Evolutionary conservation across 2,329 filamentous ascomycete genomes (phyloP), one percentile per base, ranked within the genome.

Genomic region (Penicillium sp.): DNA sequence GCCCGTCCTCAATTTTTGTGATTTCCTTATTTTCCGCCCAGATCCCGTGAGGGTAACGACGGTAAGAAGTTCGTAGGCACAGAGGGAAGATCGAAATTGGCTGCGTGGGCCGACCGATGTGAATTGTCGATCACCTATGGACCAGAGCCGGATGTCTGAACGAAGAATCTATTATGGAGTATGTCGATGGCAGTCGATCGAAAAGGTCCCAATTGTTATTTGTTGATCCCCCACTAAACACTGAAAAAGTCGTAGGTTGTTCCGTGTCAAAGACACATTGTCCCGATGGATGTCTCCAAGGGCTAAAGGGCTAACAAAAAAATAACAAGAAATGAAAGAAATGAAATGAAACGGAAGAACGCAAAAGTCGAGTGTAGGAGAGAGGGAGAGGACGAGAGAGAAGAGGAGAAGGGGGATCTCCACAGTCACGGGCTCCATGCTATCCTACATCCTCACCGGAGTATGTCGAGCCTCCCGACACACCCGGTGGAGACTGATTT

Each of bases 401-500:
- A 51, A 42, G 55, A 55, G 56, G 55, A 55, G 53, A 58, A 53
- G 55, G 58, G 53, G 57, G 57, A 55, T 59, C 35, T 54, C 37
- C 50, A 57, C 46, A 58, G 51, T 62, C 59, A 57, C 60, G 60
- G 60, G 59, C 44, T 16, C n/a, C n/a, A 8, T n/a, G 16, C 34
- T 22, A 32, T 22, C 26, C 29, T 29, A 34, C 51, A 48, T 57
- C 53, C 53, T 58, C 49, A 35, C 42, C 58, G 57, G 54, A 57
- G 53, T 16, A 56, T 57, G 48, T 59, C 48, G 50, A 51, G 44
- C 42, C 40, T 61, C 54, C 61, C 62, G 60, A 49, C 58, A 63
- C 58, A 60, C 57, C 63, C 60, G 40, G 62, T 66, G 63, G 62
- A 57, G 45, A 59, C 57, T 45, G 46, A 32, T 43, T 43, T 51